These are phyloP conservation scores for Lyophyllum decastes DNA, from an alignment of 768 basidiomycete species.

Conservation along the genomic window DNA sequence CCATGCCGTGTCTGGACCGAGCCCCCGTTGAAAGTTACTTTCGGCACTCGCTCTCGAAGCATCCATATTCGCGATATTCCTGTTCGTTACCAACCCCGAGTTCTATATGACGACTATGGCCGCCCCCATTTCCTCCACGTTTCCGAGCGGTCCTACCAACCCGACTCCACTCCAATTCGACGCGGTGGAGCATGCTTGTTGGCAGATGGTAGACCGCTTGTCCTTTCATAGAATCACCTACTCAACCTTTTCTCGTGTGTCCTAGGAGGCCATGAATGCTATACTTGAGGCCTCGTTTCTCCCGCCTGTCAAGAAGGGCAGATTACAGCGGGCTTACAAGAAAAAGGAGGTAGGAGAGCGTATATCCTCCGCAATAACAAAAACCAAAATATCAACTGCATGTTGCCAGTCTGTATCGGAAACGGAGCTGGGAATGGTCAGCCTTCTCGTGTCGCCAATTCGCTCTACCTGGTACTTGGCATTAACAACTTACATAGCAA, in stretches of 20 bases:
- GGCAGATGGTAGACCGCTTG: neutral
- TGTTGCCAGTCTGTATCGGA: neutral
- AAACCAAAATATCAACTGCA: too few species aligned
- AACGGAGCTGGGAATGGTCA: neutral
- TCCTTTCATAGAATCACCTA: neutral
- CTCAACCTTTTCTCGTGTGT: neutral
- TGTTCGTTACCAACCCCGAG: neutral
- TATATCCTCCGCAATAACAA: neutral
- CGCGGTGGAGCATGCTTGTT: neutral
- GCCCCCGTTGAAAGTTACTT: neutral
- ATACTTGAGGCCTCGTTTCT: neutral
- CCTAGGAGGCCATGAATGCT: constrained; percentile 2
- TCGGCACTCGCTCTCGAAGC: neutral
- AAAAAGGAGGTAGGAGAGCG: neutral
- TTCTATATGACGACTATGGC: neutral
- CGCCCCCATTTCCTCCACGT: neutral
- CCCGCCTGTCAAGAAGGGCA: neutral
- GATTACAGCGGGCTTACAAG: neutral
- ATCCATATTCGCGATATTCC: neutral
- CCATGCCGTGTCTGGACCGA: neutral
- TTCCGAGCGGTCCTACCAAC: too few species aligned
- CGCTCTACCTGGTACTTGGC: neutral
- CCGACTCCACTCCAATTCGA: neutral
- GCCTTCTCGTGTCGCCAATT: neutral
- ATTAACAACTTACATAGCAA: neutral